Conservation (phyloP, 495 filamentous ascomycete species). For the Penicillium lividum region DNA sequence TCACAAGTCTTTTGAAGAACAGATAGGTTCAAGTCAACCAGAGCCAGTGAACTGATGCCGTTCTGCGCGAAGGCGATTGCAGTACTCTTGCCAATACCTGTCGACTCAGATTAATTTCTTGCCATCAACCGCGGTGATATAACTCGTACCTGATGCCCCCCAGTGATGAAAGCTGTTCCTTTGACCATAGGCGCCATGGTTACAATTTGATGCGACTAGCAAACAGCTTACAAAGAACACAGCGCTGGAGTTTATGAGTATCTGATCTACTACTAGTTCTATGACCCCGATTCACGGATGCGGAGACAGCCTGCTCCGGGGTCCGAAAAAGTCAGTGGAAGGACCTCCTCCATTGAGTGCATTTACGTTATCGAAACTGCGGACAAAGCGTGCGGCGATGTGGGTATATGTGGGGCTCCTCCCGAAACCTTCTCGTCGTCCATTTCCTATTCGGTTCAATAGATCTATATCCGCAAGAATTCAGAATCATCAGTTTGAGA, state of each 20-base stretch:
- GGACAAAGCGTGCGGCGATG: background rate
- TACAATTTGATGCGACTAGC: background rate
- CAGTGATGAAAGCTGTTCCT: constrained; percentile 30
- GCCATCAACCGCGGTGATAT: background rate
- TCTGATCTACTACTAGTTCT: background rate
- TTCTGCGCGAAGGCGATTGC: constrained; percentile 25
- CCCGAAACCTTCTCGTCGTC: constrained; percentile 20
- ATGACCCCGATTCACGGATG: background rate
- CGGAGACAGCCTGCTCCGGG: background rate
- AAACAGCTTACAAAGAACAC: background rate
- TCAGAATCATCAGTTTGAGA: background rate
- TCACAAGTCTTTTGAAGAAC: constrained; percentile 15
- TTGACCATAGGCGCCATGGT: constrained; percentile 21
- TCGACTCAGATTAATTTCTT: background rate
- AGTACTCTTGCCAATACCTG: constrained; percentile 32
- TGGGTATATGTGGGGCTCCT: constrained; percentile 5
- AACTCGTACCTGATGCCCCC: constrained; percentile 24
- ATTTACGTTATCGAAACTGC: background rate
- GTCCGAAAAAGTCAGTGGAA: background rate
- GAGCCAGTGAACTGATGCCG: constrained; percentile 24
- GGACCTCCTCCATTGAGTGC: background rate
- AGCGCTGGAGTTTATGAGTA: background rate
- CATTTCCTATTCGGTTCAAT: constrained; percentile 13
- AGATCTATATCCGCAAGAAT: constrained; percentile 1
- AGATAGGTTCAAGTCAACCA: constrained; percentile 25